Percentiles rank a stretch among this genome's conserved stretches.
Conservation (phyloP, 805 yeast species). For the Nakazawaea ishiwadae region DNA sequence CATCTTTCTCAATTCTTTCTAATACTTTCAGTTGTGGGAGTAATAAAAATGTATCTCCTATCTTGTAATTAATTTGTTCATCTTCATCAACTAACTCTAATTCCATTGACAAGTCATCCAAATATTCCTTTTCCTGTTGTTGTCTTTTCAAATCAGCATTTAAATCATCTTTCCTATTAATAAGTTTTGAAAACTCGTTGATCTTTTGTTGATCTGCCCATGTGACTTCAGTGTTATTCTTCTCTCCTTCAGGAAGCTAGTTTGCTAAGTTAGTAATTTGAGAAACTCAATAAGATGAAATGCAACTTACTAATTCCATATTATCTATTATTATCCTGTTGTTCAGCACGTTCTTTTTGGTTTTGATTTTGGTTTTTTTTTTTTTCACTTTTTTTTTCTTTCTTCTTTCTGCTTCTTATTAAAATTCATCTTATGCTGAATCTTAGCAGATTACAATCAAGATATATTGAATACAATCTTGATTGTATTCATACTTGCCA, state of each 20-base stretch:
- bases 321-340: background rate
- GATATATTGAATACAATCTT: too few species aligned
- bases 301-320: conserved; percentile 10
- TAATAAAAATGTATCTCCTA: conserved; percentile 79
- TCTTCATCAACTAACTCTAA: conserved; percentile 81
- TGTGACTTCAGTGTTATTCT: conserved; percentile 54
- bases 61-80: conserved; percentile 65
- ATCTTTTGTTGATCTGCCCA: conserved; percentile 89
- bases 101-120: conserved; percentile 83
- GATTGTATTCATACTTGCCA: too few species aligned
- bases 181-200: conserved; percentile 82
- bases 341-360: too few species aligned
- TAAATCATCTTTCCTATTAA: conserved; percentile 61
- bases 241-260: conserved; percentile 49
- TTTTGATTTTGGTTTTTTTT: background rate
- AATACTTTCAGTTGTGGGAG: conserved; percentile 64
- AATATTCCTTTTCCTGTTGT: conserved; percentile 73
- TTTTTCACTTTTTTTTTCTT: background rate
- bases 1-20: conserved; percentile 61
- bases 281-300: too few species aligned
- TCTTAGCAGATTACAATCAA: too few species aligned
- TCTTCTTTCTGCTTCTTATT: too few species aligned
- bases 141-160: conserved; percentile 42
- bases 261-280: background rate
- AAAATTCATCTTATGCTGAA: too few species aligned